phyloP scores from a whole-genome alignment of 805 yeast genomes.

The Kockiozyma suomiensis region DNA sequence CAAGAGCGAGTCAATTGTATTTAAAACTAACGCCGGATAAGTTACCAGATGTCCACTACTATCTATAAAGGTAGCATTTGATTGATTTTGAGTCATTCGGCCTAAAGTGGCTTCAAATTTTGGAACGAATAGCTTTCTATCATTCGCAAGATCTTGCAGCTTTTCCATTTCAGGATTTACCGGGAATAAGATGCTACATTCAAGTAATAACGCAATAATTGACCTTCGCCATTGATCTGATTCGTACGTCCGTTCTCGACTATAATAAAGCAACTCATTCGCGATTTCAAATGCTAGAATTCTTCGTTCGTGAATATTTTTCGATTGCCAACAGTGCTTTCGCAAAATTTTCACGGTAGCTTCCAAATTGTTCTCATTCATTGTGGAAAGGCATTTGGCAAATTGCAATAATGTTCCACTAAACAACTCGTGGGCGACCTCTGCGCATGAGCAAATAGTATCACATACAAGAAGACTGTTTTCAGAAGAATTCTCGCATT shows the following conservation, averaged over 20 bases:
- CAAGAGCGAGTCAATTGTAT: not conserved
- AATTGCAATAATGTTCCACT: not conserved
- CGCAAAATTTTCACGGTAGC: not conserved
- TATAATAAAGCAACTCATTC: not conserved
- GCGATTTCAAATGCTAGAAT: not conserved
- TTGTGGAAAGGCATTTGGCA: not conserved
- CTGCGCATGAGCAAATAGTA: not conserved
- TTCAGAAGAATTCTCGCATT: not conserved
- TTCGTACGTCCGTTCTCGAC: not conserved
- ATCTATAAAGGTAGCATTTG: not conserved
- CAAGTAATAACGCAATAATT: not conserved
- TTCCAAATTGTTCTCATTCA: not conserved
- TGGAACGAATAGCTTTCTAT: not conserved
- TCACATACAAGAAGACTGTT: not conserved
- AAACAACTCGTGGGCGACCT: not conserved
- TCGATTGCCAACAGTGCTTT: not conserved
- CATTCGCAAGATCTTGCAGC: not conserved
- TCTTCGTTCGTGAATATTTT: not conserved
- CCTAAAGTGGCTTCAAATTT: not conserved
- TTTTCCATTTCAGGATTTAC: too few species aligned
- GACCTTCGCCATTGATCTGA: constrained; percentile 7
- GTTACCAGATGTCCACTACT: not conserved
- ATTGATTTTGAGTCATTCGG: not conserved
- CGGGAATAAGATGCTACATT: not conserved
- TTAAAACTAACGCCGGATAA: constrained; percentile 10